Evolutionary conservation across 192 early-diverging fungal species (phyloP), one percentile per base, ranked within the genome.

Genomic region (Polychytrium aggregatum): DNA sequence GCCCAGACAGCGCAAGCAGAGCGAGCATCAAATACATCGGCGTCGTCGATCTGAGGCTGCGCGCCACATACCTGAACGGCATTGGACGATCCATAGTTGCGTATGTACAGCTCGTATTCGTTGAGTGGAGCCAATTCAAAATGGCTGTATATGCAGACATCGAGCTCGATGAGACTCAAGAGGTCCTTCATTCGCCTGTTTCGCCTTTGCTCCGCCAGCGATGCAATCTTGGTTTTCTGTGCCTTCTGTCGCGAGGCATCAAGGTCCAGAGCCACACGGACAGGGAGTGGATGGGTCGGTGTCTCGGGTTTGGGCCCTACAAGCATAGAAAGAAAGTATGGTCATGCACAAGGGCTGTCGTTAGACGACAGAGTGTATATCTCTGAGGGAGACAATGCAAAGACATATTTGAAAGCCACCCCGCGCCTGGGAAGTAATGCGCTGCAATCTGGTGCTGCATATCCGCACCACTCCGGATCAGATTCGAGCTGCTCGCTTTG

Each of bases 61-160:
- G n/a, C n/a, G n/a, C 9, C 40, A 10, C 26, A 25, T 35, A 71
- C 70, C 50, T 71, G 70, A 2, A 50, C 35, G 8, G 65, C 41
- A 40, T 72, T 72, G 11, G 62, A 64, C 21, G 40, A 39, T 24
- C 69, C 70, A 38, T 50, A 76, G 29, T 56, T 64, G 10, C 74
- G 63, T 40, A 76, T 70, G 41, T 76, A 76, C 20, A 70, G 58
- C 30, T 70, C 64, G 56, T 76, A 76, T 36, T 70, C 64, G 41
- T 68, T 76, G 55, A 72, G 36, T 3, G 74, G 74, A 16, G 54
- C 17, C 38, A 66, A 44, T 37, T 76, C 67, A 53, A 72, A 65
- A 10, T 73, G 20, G 37, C 67, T 60, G 53, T 60, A 70, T 7
- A 44, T 46, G 24, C 52, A 56, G 14, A 76, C 52, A 47, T 76